Conservation (phyloP, 2,329 filamentous ascomycete species). For the Parastagonospora nodorum region DNA sequence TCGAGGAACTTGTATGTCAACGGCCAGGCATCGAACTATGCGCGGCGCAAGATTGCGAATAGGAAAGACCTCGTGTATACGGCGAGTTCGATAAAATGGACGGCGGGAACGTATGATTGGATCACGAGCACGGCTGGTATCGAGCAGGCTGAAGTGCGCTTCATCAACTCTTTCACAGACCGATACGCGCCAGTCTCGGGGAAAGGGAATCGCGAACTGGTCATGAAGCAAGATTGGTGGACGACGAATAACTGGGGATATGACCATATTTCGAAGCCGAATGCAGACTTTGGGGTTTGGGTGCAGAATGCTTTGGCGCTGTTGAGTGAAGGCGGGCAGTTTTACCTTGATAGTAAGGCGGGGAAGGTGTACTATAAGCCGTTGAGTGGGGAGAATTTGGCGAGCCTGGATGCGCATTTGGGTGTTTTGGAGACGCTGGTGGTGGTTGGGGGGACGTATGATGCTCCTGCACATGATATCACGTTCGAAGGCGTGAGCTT, state of each 20-base stretch:
- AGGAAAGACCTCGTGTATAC: constrained; percentile 16
- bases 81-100: constrained; percentile 10
- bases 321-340: constrained; percentile 18
- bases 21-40: constrained; percentile 19
- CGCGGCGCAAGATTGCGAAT: constrained; percentile 16
- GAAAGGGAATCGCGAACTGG: constrained; percentile 10
- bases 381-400: constrained; percentile 16
- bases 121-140: constrained; percentile 17
- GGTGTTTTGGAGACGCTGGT: constrained; percentile 17
- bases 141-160: constrained; percentile 15
- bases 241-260: constrained; percentile 19
- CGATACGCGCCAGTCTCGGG: constrained; percentile 14
- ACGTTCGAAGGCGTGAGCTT: constrained; percentile 13
- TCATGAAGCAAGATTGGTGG: constrained; percentile 20
- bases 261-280: constrained; percentile 12
- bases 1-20: constrained; percentile 20
- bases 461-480: constrained; percentile 15
- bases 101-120: constrained; percentile 12
- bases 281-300: constrained; percentile 22
- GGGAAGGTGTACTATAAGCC: constrained; percentile 21
- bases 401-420: constrained; percentile 11
- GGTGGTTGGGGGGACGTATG: constrained; percentile 14
- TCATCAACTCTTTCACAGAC: constrained; percentile 21
- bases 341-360: constrained; percentile 16
- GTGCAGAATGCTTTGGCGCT: constrained; percentile 19